phyloP scores from a whole-genome alignment of 208 protist species.

The Crithidia thermophila region DNA sequence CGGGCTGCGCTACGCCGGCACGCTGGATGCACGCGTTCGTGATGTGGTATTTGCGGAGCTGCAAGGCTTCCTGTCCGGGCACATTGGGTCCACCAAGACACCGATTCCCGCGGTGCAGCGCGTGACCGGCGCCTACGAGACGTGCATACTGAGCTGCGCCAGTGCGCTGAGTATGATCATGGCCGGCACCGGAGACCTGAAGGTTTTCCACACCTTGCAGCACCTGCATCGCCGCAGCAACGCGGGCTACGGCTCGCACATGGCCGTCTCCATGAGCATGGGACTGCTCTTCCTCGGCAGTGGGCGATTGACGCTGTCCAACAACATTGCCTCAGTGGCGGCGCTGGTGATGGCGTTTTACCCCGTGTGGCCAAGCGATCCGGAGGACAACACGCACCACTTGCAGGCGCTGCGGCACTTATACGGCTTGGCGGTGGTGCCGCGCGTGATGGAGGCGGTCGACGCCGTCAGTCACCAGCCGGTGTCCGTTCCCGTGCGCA shows the following conservation, averaged over 20 bases:
- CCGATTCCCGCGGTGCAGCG: slow-evolving; percentile 59
- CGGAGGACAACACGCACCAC: slow-evolving; percentile 93
- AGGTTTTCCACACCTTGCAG: slow-evolving; percentile 73
- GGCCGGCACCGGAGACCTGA: slow-evolving; percentile 92
- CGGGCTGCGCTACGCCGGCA: slow-evolving; percentile 83
- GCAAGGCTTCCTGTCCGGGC: slow-evolving; percentile 65
- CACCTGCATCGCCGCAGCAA: slow-evolving; percentile 62
- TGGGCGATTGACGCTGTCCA: slow-evolving; percentile 90
- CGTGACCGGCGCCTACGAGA: slow-evolving; percentile 75
- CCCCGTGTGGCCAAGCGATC: slow-evolving; percentile 87
- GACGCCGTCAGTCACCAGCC: slow-evolving; percentile 89
- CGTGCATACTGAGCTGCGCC: slow-evolving; percentile 72
- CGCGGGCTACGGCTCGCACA: slow-evolving; percentile 92
- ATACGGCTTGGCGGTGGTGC: slow-evolving; percentile 94
- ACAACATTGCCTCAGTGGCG: slow-evolving; percentile 79
- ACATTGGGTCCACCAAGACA: slow-evolving; percentile 59
- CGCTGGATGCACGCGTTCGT: slow-evolving; percentile 60
- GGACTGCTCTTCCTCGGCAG: slow-evolving; percentile 96
- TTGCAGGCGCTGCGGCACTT: slow-evolving; percentile 93
- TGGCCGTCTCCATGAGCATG: slow-evolving; percentile 94
- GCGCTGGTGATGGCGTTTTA: slow-evolving; percentile 94
- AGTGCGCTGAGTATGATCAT: slow-evolving; percentile 85
- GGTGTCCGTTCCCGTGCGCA: slow-evolving; percentile 71
- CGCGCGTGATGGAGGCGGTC: slow-evolving; percentile 88
- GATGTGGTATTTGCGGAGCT: slow-evolving; percentile 64